These are phyloP conservation scores for Petunia axillaris DNA, from an alignment of 257 asterid species.

Conservation along the genomic window DNA sequence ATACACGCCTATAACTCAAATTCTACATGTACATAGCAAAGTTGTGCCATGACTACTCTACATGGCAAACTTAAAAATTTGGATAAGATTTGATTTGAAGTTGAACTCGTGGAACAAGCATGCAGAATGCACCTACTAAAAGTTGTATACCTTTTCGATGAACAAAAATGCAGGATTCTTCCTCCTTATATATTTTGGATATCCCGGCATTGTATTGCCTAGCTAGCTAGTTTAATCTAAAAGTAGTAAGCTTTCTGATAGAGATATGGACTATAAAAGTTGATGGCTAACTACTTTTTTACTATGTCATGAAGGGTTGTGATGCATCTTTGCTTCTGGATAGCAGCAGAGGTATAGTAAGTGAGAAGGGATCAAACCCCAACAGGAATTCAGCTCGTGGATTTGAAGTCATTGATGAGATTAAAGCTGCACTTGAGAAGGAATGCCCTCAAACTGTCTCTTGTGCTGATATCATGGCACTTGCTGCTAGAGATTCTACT, in stretches of 20 bases:
- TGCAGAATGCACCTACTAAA: background rate
- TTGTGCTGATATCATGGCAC: conserved; percentile 84
- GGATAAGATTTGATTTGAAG: background rate
- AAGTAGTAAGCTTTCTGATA: background rate
- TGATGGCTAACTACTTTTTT: background rate
- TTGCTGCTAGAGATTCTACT: conserved; percentile 87
- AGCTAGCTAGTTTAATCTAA: no score
- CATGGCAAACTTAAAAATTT: background rate
- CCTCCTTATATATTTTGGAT: no score
- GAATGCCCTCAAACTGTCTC: conserved; percentile 87
- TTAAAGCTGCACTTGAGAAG: conserved; percentile 75
- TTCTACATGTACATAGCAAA: background rate
- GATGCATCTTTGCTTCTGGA: conserved; percentile 91
- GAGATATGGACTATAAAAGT: background rate
- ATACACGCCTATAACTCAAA: background rate
- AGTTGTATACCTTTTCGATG: background rate
- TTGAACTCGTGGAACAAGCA: background rate
- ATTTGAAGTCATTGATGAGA: conserved; percentile 83
- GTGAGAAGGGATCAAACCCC: conserved; percentile 73
- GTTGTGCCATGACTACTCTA: background rate
- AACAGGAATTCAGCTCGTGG: conserved; percentile 88
- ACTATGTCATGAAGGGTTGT: conserved; percentile 65
- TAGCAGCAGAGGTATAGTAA: conserved; percentile 50
- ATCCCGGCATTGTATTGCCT: no score
- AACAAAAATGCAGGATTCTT: background rate